A percentile compares a stretch with the other conserved stretches of the same genome.
phyloP scores from a whole-genome alignment of 2,329 filamentous ascomycete species.

The Aspergillus sp. region DNA sequence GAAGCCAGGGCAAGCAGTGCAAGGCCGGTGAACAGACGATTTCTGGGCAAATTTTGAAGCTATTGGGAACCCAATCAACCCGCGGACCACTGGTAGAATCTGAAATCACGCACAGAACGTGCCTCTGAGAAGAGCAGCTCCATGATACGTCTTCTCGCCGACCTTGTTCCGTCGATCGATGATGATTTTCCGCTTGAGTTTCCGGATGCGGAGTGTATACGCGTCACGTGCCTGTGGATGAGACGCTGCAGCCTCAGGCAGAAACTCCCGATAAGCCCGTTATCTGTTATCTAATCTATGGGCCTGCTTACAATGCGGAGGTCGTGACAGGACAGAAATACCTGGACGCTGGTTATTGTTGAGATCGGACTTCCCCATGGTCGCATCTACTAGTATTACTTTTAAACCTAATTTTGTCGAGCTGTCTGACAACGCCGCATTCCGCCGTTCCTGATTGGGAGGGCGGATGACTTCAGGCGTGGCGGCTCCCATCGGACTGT shows the following conservation, averaged over 20 bases:
- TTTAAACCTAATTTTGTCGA: background rate
- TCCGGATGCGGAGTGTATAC: constrained; percentile 5
- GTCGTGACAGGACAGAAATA: background rate
- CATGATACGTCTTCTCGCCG: background rate
- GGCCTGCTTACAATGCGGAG: background rate
- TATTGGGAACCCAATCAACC: background rate
- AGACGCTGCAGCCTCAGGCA: background rate
- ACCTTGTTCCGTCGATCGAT: constrained; percentile 3
- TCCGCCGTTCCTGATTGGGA: constrained; percentile 5
- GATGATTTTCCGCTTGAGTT: background rate
- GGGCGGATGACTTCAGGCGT: background rate
- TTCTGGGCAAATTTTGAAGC: no score
- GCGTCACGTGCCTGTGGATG: background rate
- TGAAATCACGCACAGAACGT: background rate
- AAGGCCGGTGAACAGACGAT: background rate
- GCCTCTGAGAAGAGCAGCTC: background rate
- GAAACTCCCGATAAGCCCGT: background rate
- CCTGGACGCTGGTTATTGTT: background rate
- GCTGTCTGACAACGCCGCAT: constrained; percentile 1
- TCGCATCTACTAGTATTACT: no score
- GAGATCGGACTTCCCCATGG: background rate
- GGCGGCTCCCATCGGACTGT: constrained; percentile 29
- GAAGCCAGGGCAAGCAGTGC: background rate
- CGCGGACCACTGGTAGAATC: background rate
- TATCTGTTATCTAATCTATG: background rate